A percentile compares a stretch with the other conserved stretches of the same genome.
Conservation (phyloP, 106 monocot species). For the Apostasia shenzhenica region DNA sequence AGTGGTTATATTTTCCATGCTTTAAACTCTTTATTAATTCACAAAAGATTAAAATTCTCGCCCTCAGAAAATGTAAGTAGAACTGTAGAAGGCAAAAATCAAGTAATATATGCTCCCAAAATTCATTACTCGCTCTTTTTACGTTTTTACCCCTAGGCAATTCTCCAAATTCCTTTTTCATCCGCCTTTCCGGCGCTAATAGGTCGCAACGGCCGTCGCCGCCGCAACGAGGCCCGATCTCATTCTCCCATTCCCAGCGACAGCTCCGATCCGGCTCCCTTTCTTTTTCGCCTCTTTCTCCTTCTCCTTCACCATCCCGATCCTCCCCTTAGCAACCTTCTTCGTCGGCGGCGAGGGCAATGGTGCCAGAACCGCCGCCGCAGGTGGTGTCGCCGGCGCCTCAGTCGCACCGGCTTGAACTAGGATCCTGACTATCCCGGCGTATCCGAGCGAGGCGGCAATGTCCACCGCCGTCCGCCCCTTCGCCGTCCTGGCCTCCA, state of each 20-base stretch:
- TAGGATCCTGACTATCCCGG: constrained; percentile 19
- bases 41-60: too few species aligned
- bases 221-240: not conserved
- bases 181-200: not conserved
- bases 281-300: constrained; percentile 3
- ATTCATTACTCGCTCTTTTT: not conserved
- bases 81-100: too few species aligned
- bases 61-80: too few species aligned
- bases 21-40: too few species aligned
- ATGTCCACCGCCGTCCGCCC: constrained; percentile 24
- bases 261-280: not conserved
- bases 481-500: constrained; percentile 24
- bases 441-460: constrained; percentile 17
- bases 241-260: not conserved
- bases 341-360: not conserved
- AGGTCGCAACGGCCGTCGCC: constrained; percentile 1
- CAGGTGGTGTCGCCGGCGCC: not conserved
- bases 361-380: not conserved
- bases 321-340: constrained; percentile 1
- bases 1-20: too few species aligned
- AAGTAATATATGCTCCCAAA: too few species aligned
- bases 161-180: not conserved
- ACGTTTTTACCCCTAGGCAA: not conserved
- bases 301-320: not conserved
- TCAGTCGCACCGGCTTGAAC: constrained; percentile 3